Conservation (phyloP, 768 basidiomycete genomes). For the Russula sp. region DNA sequence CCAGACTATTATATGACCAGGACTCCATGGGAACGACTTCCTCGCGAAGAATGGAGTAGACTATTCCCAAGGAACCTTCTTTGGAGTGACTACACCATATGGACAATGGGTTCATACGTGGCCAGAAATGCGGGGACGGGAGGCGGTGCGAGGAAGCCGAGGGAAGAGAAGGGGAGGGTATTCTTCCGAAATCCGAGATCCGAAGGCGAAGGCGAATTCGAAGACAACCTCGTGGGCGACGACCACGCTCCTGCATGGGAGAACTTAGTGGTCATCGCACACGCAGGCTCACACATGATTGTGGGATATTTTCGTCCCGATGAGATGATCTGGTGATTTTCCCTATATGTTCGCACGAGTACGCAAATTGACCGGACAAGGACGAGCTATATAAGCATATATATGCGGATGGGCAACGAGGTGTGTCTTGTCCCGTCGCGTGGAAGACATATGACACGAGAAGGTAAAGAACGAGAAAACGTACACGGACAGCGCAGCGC, state of each 20-base stretch:
- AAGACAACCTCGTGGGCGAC: no score
- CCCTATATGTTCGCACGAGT: no score
- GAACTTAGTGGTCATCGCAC: no score
- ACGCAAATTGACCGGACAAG: no score
- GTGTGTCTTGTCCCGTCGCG: no score
- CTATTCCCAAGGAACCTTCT: not conserved
- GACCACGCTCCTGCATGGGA: no score
- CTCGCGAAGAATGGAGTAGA: not conserved
- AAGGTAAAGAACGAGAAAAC: not conserved
- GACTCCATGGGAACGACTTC: not conserved
- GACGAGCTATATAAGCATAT: no score
- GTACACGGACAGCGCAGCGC: not conserved
- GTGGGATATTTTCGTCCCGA: no score
- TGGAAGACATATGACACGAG: no score
- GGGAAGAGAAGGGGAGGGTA: not conserved
- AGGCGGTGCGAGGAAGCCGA: not conserved
- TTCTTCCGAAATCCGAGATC: not conserved
- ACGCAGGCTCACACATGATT: no score
- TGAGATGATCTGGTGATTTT: no score
- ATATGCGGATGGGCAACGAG: no score
- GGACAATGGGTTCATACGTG: constrained; percentile 3
- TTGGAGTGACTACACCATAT: not conserved
- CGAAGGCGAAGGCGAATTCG: not conserved
- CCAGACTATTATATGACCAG: not conserved
- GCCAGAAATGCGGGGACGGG: not conserved